phyloP scores from a whole-genome alignment of 1,284 basidiomycete species.

The Cryptococcus maquisensis region DNA sequence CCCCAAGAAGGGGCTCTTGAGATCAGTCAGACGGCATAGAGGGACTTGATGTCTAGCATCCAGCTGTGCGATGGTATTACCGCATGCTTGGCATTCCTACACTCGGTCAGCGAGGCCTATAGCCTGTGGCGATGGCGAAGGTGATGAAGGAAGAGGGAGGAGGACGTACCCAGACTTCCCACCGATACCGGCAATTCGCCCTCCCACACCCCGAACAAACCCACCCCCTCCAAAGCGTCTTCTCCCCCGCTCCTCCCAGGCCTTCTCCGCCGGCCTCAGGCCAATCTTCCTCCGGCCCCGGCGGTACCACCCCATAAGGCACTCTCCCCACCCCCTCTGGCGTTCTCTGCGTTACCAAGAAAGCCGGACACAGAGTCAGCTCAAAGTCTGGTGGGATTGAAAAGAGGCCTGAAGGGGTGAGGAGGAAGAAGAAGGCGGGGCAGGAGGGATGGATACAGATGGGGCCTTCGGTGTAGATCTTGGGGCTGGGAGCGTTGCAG shows the following conservation, averaged over 20 bases:
- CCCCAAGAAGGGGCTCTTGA: constrained; percentile 12
- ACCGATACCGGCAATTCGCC: constrained; percentile 42
- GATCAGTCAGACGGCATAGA: background rate
- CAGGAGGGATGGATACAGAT: constrained; percentile 32
- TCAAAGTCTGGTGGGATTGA: constrained; percentile 31
- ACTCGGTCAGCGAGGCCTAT: background rate
- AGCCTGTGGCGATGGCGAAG: too few relatives aligned
- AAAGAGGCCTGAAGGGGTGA: constrained; percentile 16
- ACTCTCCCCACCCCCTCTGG: constrained; percentile 3
- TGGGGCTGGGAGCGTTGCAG: constrained; percentile 12
- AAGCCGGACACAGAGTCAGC: constrained; percentile 22
- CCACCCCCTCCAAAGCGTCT: constrained; percentile 36
- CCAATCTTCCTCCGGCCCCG: constrained; percentile 2
- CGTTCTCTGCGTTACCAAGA: constrained; percentile 15
- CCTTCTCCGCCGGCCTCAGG: constrained; percentile 6
- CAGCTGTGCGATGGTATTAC: constrained; percentile 7
- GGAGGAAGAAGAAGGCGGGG: constrained; percentile 34
- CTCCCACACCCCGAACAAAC: constrained; percentile 36
- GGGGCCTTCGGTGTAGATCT: constrained; percentile 37
- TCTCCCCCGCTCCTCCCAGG: constrained; percentile 4
- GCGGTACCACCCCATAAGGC: constrained; percentile 33
- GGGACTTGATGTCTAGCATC: constrained; percentile 3
- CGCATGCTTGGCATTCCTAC: constrained; percentile 26
- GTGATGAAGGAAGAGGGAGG: too few relatives aligned
- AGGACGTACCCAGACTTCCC: constrained; percentile 37